These are phyloP conservation scores for Rhynchospora breviuscula DNA, from an alignment of 176 grass and related monocot species.

Conservation along the genomic window DNA sequence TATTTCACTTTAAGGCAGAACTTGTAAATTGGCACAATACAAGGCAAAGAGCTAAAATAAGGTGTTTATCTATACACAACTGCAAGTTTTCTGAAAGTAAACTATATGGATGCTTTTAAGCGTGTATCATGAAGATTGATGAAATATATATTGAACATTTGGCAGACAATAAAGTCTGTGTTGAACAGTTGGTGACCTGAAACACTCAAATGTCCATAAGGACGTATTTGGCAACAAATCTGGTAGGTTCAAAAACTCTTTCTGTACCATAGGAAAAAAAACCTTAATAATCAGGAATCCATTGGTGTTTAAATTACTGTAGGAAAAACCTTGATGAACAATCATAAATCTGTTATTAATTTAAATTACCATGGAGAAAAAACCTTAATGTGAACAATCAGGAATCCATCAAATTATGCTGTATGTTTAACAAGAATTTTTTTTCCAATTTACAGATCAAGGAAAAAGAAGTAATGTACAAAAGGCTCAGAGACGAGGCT, in stretches of 20 bases:
- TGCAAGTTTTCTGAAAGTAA: not conserved
- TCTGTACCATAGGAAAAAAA: not conserved
- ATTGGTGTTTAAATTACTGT: not conserved
- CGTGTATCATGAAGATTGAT: no score
- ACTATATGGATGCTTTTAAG: not conserved
- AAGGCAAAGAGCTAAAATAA: not conserved
- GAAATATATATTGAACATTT: no score
- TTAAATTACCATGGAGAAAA: no score
- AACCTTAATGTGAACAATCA: not conserved
- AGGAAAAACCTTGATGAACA: no score
- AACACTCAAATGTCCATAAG: not conserved
- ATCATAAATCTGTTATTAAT: no score
- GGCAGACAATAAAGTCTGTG: no score
- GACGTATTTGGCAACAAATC: not conserved
- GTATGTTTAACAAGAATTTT: conserved; percentile 17
- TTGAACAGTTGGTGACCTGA: not conserved
- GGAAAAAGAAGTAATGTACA: conserved; percentile 77
- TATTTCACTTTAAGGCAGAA: not conserved
- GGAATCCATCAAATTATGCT: not conserved
- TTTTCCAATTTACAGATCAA: conserved; percentile 26
- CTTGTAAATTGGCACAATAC: not conserved
- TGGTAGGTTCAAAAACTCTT: not conserved
- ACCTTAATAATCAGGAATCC: not conserved
- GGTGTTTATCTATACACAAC: not conserved
- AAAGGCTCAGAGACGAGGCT: conserved; percentile 75